These are phyloP conservation scores for Populus hybrid DNA, from an alignment of 441 rosid species.

Conservation along the genomic window DNA sequence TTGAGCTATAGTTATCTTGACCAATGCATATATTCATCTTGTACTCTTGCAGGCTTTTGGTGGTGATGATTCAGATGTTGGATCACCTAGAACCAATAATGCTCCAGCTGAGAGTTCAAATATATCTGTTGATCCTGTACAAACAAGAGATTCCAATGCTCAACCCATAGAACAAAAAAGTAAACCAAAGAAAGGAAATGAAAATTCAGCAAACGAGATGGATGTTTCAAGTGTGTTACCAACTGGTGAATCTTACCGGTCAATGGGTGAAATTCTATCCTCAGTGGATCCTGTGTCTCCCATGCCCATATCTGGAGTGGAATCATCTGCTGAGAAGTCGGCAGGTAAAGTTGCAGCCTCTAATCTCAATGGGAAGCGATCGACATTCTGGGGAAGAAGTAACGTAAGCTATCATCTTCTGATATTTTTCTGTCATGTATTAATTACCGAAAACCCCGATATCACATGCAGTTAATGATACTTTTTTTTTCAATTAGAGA, in stretches of 20 bases:
- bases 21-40: conserved; percentile 9
- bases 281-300: conserved; percentile 59
- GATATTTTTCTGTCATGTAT: conserved; percentile 16
- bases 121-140: conserved; percentile 41
- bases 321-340: conserved; percentile 63
- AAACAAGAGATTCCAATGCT: conserved; percentile 42
- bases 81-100: conserved; percentile 52
- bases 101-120: conserved; percentile 45
- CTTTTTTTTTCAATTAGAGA: neutral
- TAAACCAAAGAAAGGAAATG: conserved; percentile 54
- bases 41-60: conserved; percentile 66
- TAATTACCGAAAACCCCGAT: neutral
- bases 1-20: conserved; percentile 2
- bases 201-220: conserved; percentile 38
- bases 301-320: conserved; percentile 50
- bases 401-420: conserved; percentile 48
- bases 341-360: conserved; percentile 57
- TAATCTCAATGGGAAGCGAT: conserved; percentile 55
- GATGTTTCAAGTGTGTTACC: conserved; percentile 44
- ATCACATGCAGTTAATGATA: conserved; percentile 18
- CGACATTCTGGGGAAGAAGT: conserved; percentile 92
- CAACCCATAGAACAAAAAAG: conserved; percentile 50
- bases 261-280: conserved; percentile 74
- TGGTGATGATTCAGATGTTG: conserved; percentile 80
- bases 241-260: conserved; percentile 56